Evolutionary conservation across 768 basidiomycete species (phyloP), one percentile per base, ranked within the genome.

Genomic region (Boletus edulis): DNA sequence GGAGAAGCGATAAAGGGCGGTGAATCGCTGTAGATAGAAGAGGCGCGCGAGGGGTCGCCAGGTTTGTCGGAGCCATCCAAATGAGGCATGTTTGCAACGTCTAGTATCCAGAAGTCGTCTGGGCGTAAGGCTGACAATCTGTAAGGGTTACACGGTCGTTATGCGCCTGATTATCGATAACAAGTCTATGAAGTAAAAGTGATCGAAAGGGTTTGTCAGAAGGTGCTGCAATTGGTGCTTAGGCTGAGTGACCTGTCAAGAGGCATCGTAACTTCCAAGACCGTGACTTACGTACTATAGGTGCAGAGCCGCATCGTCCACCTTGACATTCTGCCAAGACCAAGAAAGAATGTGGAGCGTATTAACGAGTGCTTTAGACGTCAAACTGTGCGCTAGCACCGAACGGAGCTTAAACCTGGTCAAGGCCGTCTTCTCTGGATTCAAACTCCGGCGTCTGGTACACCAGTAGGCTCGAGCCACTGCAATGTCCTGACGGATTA

Each of bases 11-110:
- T 56, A 32, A 62, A 53, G 10, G 56, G 17, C 37, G 40, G 29
- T 10, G 52, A 46, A 54, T 59, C 51, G n/a, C 60, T 49, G 49
- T 40, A 40, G 47, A 57, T 31, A 27, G 68, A 63, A 70, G 95
- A 89, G 72, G 94, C 87, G 67, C 91, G 91, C 63, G 94, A 75
- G 82, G 89, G 88, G 77, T 91, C 85, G 66, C 91, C 84, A 69
- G 89, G 95, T 74, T 93, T 89, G 74, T 85, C 86, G 72, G 94
- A 78, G 63, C 80, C 81, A 56, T 91, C 93, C 65, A 40, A 35
- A 52, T 24, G 32, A 20, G 57, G 56, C 62, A 66, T 64, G 50
- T 34, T 14, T 13, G 12, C 35, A 35, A 14, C 14, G 34, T 35
- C 34, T 14, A 11, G 32, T 43, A n/a, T 47, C 17, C 32, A 10